Percentiles rank a stretch among this genome's conserved stretches.
phyloP scores from a whole-genome alignment of 2,329 filamentous ascomycete genomes.

The Talaromyces islandicus region DNA sequence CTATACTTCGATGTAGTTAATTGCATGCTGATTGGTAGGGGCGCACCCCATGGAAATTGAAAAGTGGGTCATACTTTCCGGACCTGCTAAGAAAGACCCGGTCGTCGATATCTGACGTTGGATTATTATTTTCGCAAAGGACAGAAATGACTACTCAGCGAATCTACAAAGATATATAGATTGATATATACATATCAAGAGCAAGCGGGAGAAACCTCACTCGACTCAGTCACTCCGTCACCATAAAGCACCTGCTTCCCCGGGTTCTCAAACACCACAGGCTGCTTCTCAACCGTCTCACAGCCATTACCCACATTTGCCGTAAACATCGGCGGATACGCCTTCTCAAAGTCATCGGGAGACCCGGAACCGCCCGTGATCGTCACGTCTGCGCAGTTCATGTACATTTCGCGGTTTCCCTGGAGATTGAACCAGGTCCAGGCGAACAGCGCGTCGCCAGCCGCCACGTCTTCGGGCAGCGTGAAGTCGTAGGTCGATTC shows the following conservation, averaged over 20 bases:
- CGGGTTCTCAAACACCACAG: conserved; percentile 61
- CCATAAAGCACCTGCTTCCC: conserved; percentile 33
- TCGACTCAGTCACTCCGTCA: not conserved
- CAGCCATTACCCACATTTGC: conserved; percentile 35
- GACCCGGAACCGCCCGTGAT: conserved; percentile 36
- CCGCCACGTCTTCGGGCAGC: conserved; percentile 57
- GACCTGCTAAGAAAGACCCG: no score
- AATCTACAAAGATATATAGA: not conserved
- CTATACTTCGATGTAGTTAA: no score
- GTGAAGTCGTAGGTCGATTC: conserved; percentile 57
- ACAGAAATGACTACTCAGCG: no score
- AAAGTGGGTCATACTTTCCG: no score
- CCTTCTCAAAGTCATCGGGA: conserved; percentile 3
- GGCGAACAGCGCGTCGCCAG: conserved; percentile 58
- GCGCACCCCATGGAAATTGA: no score
- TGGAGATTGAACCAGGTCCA: conserved; percentile 75
- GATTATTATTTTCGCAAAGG: no score
- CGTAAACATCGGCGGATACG: conserved; percentile 5
- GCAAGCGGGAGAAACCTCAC: not conserved
- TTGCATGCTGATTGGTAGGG: no score
- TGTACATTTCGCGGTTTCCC: conserved; percentile 79
- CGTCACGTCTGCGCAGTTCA: conserved; percentile 71
- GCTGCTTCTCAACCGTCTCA: conserved; percentile 50
- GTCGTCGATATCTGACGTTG: not conserved
- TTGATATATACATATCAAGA: not conserved